Percentiles rank a stretch among this genome's conserved stretches.
These are phyloP conservation scores for Beta vulgaris DNA, from an alignment of 148 eudicot species.

Conservation along the genomic window DNA sequence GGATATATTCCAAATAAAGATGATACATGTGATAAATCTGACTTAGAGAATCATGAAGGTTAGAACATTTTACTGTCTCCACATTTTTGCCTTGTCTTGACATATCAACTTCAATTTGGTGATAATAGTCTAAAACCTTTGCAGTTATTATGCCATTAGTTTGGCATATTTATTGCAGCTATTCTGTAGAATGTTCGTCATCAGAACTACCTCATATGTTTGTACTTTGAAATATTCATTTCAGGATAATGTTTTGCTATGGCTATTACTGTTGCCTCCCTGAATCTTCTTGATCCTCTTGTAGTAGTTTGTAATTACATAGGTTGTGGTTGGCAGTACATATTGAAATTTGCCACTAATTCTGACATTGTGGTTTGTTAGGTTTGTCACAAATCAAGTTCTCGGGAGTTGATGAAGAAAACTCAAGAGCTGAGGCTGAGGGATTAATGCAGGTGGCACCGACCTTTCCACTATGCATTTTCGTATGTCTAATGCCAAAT, in stretches of 20 bases:
- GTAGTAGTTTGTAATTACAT: not conserved
- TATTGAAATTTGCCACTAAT: conserved; percentile 1
- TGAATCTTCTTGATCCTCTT: not conserved
- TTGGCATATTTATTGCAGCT: not conserved
- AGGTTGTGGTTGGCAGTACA: not conserved
- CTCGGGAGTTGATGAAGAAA: conserved; percentile 36
- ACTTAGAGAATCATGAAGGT: conserved; percentile 35
- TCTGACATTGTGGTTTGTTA: conserved; percentile 16
- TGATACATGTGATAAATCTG: conserved; percentile 25
- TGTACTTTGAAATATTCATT: not conserved
- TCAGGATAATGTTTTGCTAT: not conserved
- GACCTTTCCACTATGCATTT: not conserved
- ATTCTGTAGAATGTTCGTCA: not conserved
- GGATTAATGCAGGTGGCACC: conserved; percentile 2
- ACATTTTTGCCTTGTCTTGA: not conserved
- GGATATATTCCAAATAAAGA: conserved; percentile 30
- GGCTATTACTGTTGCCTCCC: not conserved
- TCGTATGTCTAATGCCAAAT: not conserved
- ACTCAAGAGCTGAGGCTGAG: conserved; percentile 36
- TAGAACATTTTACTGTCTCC: not conserved
- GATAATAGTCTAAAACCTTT: not conserved
- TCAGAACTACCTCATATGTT: not conserved
- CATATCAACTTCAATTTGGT: not conserved
- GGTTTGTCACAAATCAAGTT: conserved; percentile 35
- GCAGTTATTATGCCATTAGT: not conserved